Percentiles rank a stretch among this genome's conserved stretches.
These are phyloP conservation scores for Coemansia sp. DNA, from an alignment of 192 early-diverging fungal species.

Conservation along the genomic window DNA sequence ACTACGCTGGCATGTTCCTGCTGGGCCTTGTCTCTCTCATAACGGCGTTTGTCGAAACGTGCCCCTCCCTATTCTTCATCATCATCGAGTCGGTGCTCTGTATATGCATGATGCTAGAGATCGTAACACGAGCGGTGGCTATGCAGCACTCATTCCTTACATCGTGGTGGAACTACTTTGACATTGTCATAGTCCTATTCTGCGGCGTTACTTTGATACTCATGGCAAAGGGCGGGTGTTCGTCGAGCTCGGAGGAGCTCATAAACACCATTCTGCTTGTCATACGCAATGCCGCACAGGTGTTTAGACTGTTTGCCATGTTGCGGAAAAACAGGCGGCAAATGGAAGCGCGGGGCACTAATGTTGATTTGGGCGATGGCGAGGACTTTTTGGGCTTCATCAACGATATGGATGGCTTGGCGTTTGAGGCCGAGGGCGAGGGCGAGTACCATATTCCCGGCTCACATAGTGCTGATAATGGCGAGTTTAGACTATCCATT, in stretches of 20 bases:
- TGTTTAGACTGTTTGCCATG: constrained; percentile 66
- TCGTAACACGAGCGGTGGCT: constrained; percentile 62
- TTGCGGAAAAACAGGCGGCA: constrained; percentile 57
- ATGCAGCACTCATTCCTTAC: constrained; percentile 54
- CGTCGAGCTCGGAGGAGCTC: constrained; percentile 64
- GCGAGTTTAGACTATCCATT: constrained; percentile 50
- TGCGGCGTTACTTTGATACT: constrained; percentile 69
- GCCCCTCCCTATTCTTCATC: constrained; percentile 67
- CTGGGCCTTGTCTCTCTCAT: constrained; percentile 55
- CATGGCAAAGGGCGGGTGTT: constrained; percentile 62
- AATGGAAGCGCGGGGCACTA: constrained; percentile 27
- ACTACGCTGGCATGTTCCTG: constrained; percentile 55
- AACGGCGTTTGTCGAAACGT: constrained; percentile 41
- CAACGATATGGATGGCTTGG: constrained; percentile 36
- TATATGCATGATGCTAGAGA: constrained; percentile 73
- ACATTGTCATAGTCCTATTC: constrained; percentile 65
- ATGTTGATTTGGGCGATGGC: constrained; percentile 28
- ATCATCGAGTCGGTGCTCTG: constrained; percentile 70
- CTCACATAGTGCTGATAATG: neutral
- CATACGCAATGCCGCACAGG: constrained; percentile 71
- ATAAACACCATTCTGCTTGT: constrained; percentile 70
- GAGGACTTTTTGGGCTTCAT: constrained; percentile 41
- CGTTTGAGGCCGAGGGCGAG: constrained; percentile 16
- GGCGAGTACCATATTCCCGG: constrained; percentile 25
- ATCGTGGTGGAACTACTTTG: constrained; percentile 72